These are phyloP conservation scores for Neofusicoccum umdonicola DNA, from an alignment of 2,329 filamentous ascomycete species.

Conservation along the genomic window DNA sequence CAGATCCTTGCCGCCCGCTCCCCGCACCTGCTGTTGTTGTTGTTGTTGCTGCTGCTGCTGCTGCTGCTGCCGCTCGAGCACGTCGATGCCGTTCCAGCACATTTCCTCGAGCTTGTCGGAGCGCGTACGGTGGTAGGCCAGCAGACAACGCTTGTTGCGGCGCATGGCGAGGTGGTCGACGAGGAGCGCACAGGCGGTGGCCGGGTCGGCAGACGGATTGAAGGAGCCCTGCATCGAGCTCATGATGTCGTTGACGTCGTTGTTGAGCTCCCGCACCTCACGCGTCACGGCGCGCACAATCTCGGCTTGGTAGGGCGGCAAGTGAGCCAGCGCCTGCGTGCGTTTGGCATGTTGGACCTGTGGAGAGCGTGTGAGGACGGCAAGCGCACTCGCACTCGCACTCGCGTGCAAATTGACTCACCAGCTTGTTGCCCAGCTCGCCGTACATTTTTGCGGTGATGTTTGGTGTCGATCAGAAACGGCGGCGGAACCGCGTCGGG, in stretches of 20 bases:
- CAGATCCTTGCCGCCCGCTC: constrained; percentile 32
- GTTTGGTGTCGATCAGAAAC: neutral
- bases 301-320: constrained; percentile 91
- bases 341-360: constrained; percentile 95
- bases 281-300: constrained; percentile 82
- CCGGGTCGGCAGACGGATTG: constrained; percentile 77
- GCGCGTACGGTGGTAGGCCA: constrained; percentile 89
- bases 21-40: constrained; percentile 35
- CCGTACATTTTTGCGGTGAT: constrained; percentile 68
- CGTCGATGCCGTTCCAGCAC: constrained; percentile 85
- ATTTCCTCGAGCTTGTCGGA: constrained; percentile 90
- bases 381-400: neutral
- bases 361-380: neutral
- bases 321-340: constrained; percentile 78
- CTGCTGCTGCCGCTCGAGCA: constrained; percentile 67
- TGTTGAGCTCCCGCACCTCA: constrained; percentile 90
- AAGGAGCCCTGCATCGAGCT: constrained; percentile 64
- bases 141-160: constrained; percentile 89
- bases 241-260: constrained; percentile 78
- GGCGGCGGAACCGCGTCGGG: neutral
- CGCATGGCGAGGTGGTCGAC: constrained; percentile 95
- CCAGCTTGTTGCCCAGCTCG: constrained; percentile 81
- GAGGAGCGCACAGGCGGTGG: constrained; percentile 80
- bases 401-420: constrained; percentile 38
- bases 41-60: constrained; percentile 54